These are phyloP conservation scores for Apophysomyces trapeziformis DNA, from an alignment of 371 early-diverging fungal genomes.

Conservation along the genomic window DNA sequence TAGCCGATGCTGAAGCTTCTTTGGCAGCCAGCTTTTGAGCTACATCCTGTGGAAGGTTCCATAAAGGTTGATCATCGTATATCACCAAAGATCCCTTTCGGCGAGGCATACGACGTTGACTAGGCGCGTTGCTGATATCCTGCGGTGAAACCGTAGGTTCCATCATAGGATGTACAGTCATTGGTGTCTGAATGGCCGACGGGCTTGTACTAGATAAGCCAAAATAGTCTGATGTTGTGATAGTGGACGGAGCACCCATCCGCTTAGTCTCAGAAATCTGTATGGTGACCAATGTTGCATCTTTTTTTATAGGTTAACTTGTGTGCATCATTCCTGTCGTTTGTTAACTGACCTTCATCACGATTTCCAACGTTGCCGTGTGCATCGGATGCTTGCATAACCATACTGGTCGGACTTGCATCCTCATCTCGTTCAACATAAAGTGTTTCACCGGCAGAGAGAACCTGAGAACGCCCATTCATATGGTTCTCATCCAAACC, in stretches of 20 bases:
- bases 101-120: slow-evolving; percentile 40
- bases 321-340: not conserved
- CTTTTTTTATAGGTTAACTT: slow-evolving; percentile 2
- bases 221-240: slow-evolving; percentile 32
- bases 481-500: slow-evolving; percentile 52
- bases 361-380: slow-evolving; percentile 33
- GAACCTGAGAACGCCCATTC: slow-evolving; percentile 24
- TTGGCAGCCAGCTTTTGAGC: slow-evolving; percentile 29
- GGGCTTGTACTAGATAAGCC: slow-evolving; percentile 28
- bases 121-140: slow-evolving; percentile 20
- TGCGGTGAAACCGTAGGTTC: slow-evolving; percentile 21
- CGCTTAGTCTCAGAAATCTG: slow-evolving; percentile 36
- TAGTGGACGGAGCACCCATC: slow-evolving; percentile 29
- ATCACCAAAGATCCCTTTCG: slow-evolving; percentile 67
- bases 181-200: slow-evolving; percentile 34
- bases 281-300: slow-evolving; percentile 46
- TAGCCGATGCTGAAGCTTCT: slow-evolving; percentile 26
- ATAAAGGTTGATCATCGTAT: slow-evolving; percentile 61
- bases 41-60: slow-evolving; percentile 28
- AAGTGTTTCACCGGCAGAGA: slow-evolving; percentile 58
- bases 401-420: slow-evolving; percentile 61
- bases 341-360: slow-evolving; percentile 30
- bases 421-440: slow-evolving; percentile 68
- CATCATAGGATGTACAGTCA: slow-evolving; percentile 8
- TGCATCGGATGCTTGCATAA: slow-evolving; percentile 41